These are phyloP conservation scores for Mortierella sp. DNA, from an alignment of 371 early-diverging fungal species.

Conservation along the genomic window DNA sequence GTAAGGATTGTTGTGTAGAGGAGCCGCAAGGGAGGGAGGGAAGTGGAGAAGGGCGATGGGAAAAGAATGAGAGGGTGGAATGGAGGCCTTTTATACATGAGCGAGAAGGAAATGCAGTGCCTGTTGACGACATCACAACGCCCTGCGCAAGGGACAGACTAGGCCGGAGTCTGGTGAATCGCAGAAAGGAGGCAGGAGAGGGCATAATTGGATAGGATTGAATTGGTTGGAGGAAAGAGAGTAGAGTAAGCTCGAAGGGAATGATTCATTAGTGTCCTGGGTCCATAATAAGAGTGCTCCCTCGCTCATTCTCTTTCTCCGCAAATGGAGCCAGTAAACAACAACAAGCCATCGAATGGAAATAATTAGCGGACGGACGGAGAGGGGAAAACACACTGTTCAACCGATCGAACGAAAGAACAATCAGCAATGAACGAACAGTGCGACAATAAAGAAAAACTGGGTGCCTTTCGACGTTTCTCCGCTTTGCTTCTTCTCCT, in stretches of 20 bases:
- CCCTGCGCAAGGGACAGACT: neutral
- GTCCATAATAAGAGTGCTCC: neutral
- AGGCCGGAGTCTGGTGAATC: neutral
- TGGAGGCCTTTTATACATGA: conserved; percentile 22
- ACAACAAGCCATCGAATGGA: neutral
- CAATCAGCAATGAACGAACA: too few species aligned
- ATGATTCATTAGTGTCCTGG: neutral
- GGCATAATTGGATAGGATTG: neutral
- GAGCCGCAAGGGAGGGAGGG: conserved; percentile 27
- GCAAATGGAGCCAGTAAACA: neutral
- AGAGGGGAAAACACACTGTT: neutral
- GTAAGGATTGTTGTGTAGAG: conserved; percentile 4
- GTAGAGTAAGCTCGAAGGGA: neutral
- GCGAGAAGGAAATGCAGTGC: neutral
- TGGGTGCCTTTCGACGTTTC: too few species aligned
- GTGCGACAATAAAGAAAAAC: too few species aligned
- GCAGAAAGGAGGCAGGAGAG: neutral
- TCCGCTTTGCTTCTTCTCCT: too few species aligned
- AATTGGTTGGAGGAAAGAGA: neutral
- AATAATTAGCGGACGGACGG: neutral
- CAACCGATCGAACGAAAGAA: neutral
- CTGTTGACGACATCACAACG: conserved; percentile 8
- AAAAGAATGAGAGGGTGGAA: conserved; percentile 10
- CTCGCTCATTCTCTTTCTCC: neutral
- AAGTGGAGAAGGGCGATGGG: conserved; percentile 30